Evolutionary conservation across 2,329 filamentous ascomycete species (phyloP), one percentile per base, ranked within the genome.

Genomic region (Harringtonia lauricola): DNA sequence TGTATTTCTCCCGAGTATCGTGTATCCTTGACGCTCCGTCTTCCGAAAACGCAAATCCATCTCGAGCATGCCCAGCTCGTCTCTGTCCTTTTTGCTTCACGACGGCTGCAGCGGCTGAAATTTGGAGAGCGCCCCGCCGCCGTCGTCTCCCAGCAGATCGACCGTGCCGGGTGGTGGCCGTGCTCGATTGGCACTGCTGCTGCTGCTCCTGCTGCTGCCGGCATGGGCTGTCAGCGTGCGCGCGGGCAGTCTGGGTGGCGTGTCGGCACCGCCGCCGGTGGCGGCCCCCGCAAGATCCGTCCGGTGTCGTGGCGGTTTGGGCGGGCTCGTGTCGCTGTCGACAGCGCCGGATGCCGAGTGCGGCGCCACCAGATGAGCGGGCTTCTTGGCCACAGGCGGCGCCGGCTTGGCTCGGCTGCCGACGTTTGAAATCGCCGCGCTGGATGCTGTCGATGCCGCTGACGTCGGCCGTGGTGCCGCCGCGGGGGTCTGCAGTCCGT

Each of bases 361-460:
- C 14, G 55, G 52, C 12, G 59, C 59, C 15, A 62, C 52, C 5
- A 79, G 64, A 49, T 78, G 73, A 3, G 72, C 66, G 2, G 80
- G 80, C 53, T 84, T 84, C 57, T 68, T 74, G 19, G 79, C 80
- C 40, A 83, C 66, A 1, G 72, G 72, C 6, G 74, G 76, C n/a
- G 71, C 61, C 10, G 61, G 55, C 49, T 70, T 72, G 14, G 60
- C 47, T 13, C 48, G 47, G 19, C 54, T 26, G 7, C 30, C 15
- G 4, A 33, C 9, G 1, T 29, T 17, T 28, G 60, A 59, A 33
- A 59, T 59, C 2, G 67, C 64, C 3, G 59, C 55, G 17, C 55
- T 17, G 61, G 61, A 17, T 60, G 61, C 22, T 48, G 50, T 17
- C 50, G 55, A 44, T 29, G 45, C 7, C 46, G 55, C 30, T 43